Percentiles rank a stretch among this genome's conserved stretches.
These are phyloP conservation scores for Hypocrella siamensis DNA, from an alignment of 2,329 filamentous ascomycete species.

Conservation along the genomic window DNA sequence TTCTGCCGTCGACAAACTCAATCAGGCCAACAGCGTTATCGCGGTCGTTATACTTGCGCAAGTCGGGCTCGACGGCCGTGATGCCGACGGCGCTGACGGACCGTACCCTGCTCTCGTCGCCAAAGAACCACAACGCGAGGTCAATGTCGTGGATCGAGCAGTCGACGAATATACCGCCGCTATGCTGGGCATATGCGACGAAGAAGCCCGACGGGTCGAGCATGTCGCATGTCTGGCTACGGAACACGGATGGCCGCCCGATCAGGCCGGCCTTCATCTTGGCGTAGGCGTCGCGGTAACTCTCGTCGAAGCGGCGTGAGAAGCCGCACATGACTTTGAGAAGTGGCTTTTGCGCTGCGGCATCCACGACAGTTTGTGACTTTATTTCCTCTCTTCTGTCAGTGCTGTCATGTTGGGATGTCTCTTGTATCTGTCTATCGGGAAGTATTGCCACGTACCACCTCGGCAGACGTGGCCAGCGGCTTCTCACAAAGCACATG, in stretches of 20 bases:
- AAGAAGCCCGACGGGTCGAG: constrained; percentile 51
- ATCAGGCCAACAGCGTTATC: constrained; percentile 34
- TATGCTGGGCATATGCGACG: constrained; percentile 47
- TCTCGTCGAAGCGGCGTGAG: constrained; percentile 36
- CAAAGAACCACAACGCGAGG: constrained; percentile 14
- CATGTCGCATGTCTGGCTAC: constrained; percentile 53
- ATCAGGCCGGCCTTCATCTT: constrained; percentile 38
- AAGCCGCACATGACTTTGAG: constrained; percentile 40
- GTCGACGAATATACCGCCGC: constrained; percentile 56
- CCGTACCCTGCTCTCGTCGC: constrained; percentile 10
- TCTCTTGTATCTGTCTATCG: neutral
- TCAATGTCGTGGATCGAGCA: constrained; percentile 52
- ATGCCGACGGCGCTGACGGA: constrained; percentile 14
- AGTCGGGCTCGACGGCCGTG: constrained; percentile 12
- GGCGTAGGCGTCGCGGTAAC: constrained; percentile 42
- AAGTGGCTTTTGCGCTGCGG: constrained; percentile 35
- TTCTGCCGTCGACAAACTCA: constrained; percentile 47
- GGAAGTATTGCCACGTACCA: constrained; percentile 30
- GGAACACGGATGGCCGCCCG: constrained; percentile 42
- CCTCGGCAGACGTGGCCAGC: constrained; percentile 38
- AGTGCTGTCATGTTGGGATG: neutral
- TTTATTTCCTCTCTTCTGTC: constrained; percentile 9
- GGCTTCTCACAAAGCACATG: constrained; percentile 47
- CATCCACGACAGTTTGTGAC: constrained; percentile 41
- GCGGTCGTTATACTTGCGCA: constrained; percentile 12